Conservation (phyloP, 371 early-diverging fungal genomes). For the Chytridiales sp. region DNA sequence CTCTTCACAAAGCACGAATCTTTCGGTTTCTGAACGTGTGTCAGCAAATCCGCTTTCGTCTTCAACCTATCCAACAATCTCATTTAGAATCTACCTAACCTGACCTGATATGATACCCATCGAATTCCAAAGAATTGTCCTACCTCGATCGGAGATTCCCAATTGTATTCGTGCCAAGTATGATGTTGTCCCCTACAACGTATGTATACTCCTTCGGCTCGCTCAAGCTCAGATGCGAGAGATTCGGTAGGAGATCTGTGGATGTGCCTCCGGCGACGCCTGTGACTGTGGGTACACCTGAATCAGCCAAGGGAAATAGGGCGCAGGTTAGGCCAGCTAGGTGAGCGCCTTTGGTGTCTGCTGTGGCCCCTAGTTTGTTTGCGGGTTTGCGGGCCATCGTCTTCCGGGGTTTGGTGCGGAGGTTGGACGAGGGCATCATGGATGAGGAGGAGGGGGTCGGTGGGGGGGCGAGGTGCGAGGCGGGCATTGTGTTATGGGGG, state of each 20-base stretch:
- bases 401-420: too few species aligned
- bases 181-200: not conserved
- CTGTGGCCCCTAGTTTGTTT: not conserved
- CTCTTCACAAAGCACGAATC: too few species aligned
- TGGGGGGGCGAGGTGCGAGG: conserved; percentile 1
- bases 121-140: not conserved
- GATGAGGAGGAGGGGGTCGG: conserved; percentile 4
- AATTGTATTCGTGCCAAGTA: not conserved
- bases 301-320: not conserved
- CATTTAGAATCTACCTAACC: too few species aligned
- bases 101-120: too few species aligned
- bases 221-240: too few species aligned
- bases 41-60: too few species aligned
- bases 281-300: not conserved
- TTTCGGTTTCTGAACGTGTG: too few species aligned
- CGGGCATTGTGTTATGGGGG: too few species aligned
- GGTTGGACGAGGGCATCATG: not conserved
- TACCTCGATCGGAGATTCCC: not conserved
- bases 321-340: conserved; percentile 8
- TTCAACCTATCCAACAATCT: too few species aligned
- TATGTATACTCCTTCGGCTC: too few species aligned
- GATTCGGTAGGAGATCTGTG: too few species aligned
- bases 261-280: not conserved
- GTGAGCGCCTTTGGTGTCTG: not conserved
- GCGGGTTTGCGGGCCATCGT: not conserved